phyloP scores from a whole-genome alignment of 2,329 filamentous ascomycete species.

The Colletotrichum tropicicola region DNA sequence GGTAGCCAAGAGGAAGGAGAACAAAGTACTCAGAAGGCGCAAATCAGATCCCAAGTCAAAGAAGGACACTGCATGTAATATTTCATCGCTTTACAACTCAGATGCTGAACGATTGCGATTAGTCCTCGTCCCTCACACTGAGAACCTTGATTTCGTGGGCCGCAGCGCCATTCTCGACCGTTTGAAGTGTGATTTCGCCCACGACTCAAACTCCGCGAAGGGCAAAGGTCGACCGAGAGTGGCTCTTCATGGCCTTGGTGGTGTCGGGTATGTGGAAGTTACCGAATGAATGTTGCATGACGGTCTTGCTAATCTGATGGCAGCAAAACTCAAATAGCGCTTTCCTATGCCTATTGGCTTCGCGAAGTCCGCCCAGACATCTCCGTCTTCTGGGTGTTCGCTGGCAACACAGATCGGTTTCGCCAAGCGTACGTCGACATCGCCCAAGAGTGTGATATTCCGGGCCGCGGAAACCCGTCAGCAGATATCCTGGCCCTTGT shows the following conservation, averaged over 20 bases:
- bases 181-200: constrained; percentile 1
- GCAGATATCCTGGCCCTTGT: constrained; percentile 33
- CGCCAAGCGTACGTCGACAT: constrained; percentile 10
- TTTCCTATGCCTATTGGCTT: constrained; percentile 6
- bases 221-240: neutral
- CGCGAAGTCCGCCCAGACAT: neutral
- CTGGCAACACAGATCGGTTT: neutral
- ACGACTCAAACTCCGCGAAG: neutral
- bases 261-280: constrained; percentile 33
- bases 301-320: neutral
- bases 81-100: neutral
- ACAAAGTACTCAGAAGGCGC: neutral
- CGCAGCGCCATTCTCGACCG: constrained; percentile 13
- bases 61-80: neutral
- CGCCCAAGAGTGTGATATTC: constrained; percentile 7
- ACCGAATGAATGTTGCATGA: neutral
- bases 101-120: neutral
- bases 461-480: constrained; percentile 25
- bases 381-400: constrained; percentile 28
- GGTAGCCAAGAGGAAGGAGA: too few species aligned
- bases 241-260: constrained; percentile 35
- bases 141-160: constrained; percentile 27
- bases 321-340: constrained; percentile 27
- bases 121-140: constrained; percentile 31
- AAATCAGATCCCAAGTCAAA: neutral